Base-by-base conservation (phyloP, 2,329 filamentous ascomycete genomes). In the Tolypocladium amazonense region DNA sequence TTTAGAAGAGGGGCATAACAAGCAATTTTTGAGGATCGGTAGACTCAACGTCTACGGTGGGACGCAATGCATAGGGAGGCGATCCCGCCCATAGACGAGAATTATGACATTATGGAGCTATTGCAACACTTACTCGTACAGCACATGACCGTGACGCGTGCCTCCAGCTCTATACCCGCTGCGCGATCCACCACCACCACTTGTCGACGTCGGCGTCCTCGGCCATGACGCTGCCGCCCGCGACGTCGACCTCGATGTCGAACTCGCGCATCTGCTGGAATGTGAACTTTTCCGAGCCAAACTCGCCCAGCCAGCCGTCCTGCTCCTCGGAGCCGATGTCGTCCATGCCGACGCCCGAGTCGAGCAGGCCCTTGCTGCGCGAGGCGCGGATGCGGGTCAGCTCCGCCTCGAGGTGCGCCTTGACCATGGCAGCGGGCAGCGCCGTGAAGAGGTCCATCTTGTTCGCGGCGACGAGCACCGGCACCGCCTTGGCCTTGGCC, bases 401-500 rank as follows among this genome's bases (percentile, higher is more conserved):
- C 72, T 97, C 93, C 15, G 81, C 79, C 75, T 97, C 92, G 18
- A 99, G 78, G 64, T 83, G 84, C 58, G 81, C 80, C 72, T 84
- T 88, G 61, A 97, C 89, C 38, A 95, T 79, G 7, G 83, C 81
- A 0, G 89, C 84, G 0, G 94, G 94, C 57, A 97, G 77, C 9
- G 93, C 91, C 0, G 94, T 97, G 72, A 99, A 99, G 1, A 99
- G 80, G 72, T 99, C 94, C 70, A 92, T 83, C 80, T 99, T 99
- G 75, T 97, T 99, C 58, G 92, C 92, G 1, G 92, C 92, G 39
- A 99, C 79, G 41, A 99, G 80, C 9, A 99, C 81, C 0, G 89
- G 86, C 11, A 94, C 80, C 54, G 61, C 63, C 66, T 70, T 73
- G 52, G 68, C 63, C 64, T 71, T 73, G 59, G 66, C 63, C 56